Base-by-base conservation (phyloP, 2,329 filamentous ascomycete genomes). In the Nemania bipapillata region DNA sequence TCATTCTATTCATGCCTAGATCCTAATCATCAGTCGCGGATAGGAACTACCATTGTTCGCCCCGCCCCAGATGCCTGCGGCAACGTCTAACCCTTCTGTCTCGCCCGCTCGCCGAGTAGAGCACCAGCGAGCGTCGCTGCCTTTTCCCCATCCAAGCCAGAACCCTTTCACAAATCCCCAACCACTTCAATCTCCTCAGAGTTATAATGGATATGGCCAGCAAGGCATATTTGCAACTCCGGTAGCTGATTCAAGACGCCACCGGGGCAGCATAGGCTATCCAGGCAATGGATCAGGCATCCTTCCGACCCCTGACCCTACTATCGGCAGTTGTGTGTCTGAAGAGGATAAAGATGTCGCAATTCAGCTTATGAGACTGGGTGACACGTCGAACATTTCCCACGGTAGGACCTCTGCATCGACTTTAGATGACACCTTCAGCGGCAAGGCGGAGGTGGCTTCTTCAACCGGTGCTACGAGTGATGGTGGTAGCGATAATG, bases 21-120 rank as follows among this genome's bases (percentile, higher is more conserved):
- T 20, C 40, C 80, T 82, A 78, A 81, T 74, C 73, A 74, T 66
- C 69, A 69, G 65, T 67, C 35, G 9, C 70, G 65, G 74, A 68
- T 79, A 99, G 96, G 95, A 98, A 87, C 86, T 99, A 62, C 96
- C 96, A 63, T 86, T 99, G 62, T 99, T 98, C 80, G 94, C 93
- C 71, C 95, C 95, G 73, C 93, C 93, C 70, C 95, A 96, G 82
- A 94, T 97, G 83, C 95, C 95, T 56, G 92, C 95, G 74, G 91
- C 93, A 58, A 92, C 92, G n/a, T 97, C 95, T n/a, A 94, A 95
- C 76, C 95, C 94, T n/a, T 98, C 95, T 22, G 92, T 97, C 59
- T 98, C 95, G 30, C 95, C 95, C 69, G 93, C 94, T 78, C 91
- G 95, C 77, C 92, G 93, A 58, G 85, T 91, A 81, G 87, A 92